Evolutionary conservation across 495 filamentous ascomycete genomes (phyloP).

Genomic region (Halenospora varia): DNA sequence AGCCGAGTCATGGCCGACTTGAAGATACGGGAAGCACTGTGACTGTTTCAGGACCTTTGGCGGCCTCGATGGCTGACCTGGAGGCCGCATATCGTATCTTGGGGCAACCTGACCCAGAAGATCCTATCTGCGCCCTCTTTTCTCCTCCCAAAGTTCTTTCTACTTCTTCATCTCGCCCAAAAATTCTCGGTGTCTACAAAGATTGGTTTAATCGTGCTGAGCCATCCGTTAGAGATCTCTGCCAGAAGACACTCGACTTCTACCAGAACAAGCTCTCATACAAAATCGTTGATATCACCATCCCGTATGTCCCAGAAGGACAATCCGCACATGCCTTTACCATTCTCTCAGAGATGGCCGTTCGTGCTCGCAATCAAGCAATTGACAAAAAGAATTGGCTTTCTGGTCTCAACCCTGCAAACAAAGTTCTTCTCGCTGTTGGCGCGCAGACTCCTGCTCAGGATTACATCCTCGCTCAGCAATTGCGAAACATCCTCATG

Average conservation of each 20-base stretch:
- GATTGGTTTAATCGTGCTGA: conserved; percentile 73
- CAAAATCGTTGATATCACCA: conserved; percentile 62
- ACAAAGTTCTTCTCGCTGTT: conserved; percentile 67
- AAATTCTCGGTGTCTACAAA: conserved; percentile 64
- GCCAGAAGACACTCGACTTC: conserved; percentile 57
- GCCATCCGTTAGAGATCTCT: conserved; percentile 54
- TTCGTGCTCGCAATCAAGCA: conserved; percentile 23
- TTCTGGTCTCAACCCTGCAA: conserved; percentile 58
- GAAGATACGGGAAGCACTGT: conserved; percentile 57
- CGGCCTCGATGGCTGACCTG: conserved; percentile 75
- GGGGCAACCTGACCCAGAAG: conserved; percentile 59
- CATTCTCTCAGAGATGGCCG: conserved; percentile 66
- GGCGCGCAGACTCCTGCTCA: conserved; percentile 57
- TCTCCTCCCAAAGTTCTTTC: conserved; percentile 28
- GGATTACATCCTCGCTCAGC: conserved; percentile 72
- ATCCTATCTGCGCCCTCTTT: conserved; percentile 23
- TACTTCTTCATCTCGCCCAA: conserved; percentile 13
- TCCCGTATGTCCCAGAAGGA: conserved; percentile 71
- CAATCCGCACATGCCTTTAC: conserved; percentile 77
- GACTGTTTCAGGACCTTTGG: conserved; percentile 72
- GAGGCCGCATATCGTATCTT: conserved; percentile 75
- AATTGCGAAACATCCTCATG: conserved; percentile 77
- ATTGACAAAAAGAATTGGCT: conserved; percentile 37
- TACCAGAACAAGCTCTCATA: conserved; percentile 58
- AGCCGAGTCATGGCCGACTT: conserved; percentile 75